Evolutionary conservation across 192 early-diverging fungal genomes (phyloP).

Genomic region (Kappamyces sp.): DNA sequence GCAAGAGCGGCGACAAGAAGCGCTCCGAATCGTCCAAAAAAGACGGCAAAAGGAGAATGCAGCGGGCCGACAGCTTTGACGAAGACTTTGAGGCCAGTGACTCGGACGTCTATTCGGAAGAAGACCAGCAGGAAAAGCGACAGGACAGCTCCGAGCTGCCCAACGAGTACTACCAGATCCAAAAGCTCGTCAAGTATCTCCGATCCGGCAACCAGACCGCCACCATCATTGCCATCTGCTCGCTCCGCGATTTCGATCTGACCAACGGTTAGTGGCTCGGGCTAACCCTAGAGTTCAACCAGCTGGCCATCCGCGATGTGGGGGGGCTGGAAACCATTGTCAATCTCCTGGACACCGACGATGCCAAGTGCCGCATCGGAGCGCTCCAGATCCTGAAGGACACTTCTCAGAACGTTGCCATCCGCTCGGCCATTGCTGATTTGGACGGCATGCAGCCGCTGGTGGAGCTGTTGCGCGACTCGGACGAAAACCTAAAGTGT

Average conservation of each 20-base stretch:
- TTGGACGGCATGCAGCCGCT: conserved; percentile 58
- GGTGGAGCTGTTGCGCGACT: conserved; percentile 51
- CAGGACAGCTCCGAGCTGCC: conserved; percentile 57
- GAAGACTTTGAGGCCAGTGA: conserved; percentile 38
- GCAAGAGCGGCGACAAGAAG: conserved; percentile 1
- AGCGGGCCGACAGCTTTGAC: conserved; percentile 11
- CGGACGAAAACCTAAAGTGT: conserved; percentile 52
- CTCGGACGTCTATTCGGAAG: conserved; percentile 40
- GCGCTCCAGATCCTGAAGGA: conserved; percentile 56
- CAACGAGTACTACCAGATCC: conserved; percentile 58
- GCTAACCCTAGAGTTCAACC: conserved; percentile 42
- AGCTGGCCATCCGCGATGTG: conserved; percentile 58
- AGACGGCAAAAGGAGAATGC: conserved; percentile 11
- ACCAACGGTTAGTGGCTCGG: conserved; percentile 34
- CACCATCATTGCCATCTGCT: conserved; percentile 63
- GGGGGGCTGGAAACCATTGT: conserved; percentile 58
- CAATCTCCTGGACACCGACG: conserved; percentile 59
- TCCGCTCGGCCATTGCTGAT: conserved; percentile 51
- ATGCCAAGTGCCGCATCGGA: conserved; percentile 59
- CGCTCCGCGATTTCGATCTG: conserved; percentile 58
- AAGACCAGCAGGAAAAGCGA: conserved; percentile 51
- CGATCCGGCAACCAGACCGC: conserved; percentile 61
- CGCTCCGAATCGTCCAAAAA: conserved; percentile 9
- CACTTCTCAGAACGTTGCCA: conserved; percentile 54
- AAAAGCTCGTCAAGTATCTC: conserved; percentile 59